phyloP scores from a whole-genome alignment of 2,329 filamentous ascomycete genomes.

The Trichoderma sp. region DNA sequence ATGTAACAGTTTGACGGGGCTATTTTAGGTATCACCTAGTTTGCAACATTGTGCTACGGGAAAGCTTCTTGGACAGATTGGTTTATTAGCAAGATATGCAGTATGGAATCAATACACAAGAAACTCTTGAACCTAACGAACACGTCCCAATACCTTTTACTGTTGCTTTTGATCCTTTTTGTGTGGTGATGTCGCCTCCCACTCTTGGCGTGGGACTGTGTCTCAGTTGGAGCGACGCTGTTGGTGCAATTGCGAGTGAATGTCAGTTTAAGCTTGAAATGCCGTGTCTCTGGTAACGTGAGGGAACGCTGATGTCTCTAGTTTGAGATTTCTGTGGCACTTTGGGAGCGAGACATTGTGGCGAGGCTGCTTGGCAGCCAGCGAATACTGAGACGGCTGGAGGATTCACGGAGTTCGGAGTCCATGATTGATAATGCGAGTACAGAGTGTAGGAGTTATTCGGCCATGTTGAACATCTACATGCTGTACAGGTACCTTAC shows the following conservation, averaged over 20 bases:
- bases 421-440: neutral
- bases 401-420: neutral
- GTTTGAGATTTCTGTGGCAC: neutral
- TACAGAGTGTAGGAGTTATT: neutral
- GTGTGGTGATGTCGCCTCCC: neutral
- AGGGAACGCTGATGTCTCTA: neutral
- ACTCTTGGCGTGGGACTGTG: neutral
- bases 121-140: neutral
- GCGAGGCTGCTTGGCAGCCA: conserved; percentile 1
- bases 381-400: neutral
- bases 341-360: neutral
- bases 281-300: neutral
- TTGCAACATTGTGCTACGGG: conserved; percentile 9
- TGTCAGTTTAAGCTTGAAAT: conserved; percentile 20
- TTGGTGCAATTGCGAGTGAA: neutral
- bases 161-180: neutral
- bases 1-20: conserved; percentile 3
- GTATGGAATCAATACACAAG: conserved; percentile 1
- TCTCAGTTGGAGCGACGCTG: neutral
- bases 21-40: neutral
- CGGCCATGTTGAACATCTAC: neutral
- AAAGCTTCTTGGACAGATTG: neutral
- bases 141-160: neutral
- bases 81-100: neutral
- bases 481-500: neutral